Percentiles rank a stretch among this genome's conserved stretches.
Conservation (phyloP, 306 rosid genomes). For the Rosa rugosa region DNA sequence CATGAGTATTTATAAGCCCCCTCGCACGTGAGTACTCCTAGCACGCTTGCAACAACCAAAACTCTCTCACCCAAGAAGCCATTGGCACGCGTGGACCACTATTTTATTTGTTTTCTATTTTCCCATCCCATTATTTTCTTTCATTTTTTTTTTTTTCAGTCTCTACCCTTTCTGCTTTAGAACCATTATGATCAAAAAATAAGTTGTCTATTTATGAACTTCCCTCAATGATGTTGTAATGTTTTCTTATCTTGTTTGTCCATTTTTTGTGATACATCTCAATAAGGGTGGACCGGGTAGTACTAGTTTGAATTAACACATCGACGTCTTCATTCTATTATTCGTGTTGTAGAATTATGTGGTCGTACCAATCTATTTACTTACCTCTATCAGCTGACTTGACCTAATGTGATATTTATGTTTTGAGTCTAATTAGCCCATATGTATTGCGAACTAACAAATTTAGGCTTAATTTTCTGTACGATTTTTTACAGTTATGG, state of each 20-base stretch:
- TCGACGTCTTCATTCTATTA: not conserved
- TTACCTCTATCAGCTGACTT: too few species aligned
- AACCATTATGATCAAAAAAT: not conserved
- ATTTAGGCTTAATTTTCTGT: too few species aligned
- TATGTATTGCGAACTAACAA: too few species aligned
- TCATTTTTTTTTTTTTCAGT: not conserved
- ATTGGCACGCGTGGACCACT: conserved; percentile 65
- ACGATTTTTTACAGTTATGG: too few species aligned
- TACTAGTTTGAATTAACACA: not conserved
- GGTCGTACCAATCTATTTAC: not conserved
- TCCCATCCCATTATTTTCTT: not conserved
- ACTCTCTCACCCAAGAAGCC: conserved; percentile 13
- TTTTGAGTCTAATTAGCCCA: too few species aligned
- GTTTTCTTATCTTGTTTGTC: conserved; percentile 7
- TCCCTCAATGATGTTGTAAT: conserved; percentile 3
- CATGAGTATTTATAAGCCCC: conserved; percentile 53
- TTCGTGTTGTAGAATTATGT: not conserved
- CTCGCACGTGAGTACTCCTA: conserved; percentile 51
- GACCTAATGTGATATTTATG: too few species aligned
- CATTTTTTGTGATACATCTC: not conserved
- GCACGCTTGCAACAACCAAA: conserved; percentile 35
- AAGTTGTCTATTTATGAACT: not conserved
- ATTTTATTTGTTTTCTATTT: conserved; percentile 19
- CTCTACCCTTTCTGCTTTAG: not conserved
- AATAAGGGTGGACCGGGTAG: not conserved